Percentiles rank a stretch among this genome's conserved stretches.
Conservation (phyloP, 768 basidiomycete species). For the Tricholomella constricta region DNA sequence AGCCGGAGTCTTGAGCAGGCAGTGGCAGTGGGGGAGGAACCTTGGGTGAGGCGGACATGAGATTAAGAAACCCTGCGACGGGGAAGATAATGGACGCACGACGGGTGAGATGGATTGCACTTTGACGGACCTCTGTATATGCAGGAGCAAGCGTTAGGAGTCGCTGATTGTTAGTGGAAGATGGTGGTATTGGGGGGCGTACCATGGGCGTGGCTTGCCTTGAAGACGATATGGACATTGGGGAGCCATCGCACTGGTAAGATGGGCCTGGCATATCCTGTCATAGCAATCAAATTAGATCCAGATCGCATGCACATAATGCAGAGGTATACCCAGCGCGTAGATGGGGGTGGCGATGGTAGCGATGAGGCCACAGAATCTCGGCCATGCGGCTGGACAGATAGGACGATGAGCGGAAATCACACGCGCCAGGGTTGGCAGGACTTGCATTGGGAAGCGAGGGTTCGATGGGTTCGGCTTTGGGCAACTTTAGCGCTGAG, state of each 20-base stretch:
- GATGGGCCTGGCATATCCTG: too few species aligned
- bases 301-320: too few species aligned
- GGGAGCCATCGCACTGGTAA: neutral
- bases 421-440: neutral
- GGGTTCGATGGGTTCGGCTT: conserved; percentile 18
- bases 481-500: conserved; percentile 11
- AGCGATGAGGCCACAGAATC: conserved; percentile 7
- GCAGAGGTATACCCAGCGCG: neutral
- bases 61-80: neutral
- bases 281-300: too few species aligned
- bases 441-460: conserved; percentile 17
- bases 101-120: conserved; percentile 4
- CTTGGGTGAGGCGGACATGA: neutral
- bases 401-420: neutral
- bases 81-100: conserved; percentile 1
- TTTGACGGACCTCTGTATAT: conserved; percentile 4
- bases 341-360: neutral
- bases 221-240: conserved; percentile 15
- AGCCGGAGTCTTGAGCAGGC: neutral
- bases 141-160: neutral
- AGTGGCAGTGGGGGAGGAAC: conserved; percentile 1
- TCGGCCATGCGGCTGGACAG: neutral
- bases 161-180: neutral
- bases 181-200: neutral
- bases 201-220: conserved; percentile 5